Percentiles rank a stretch among this genome's conserved stretches.
Conservation (phyloP, 2,329 filamentous ascomycete genomes). For the Capronia coronata region DNA sequence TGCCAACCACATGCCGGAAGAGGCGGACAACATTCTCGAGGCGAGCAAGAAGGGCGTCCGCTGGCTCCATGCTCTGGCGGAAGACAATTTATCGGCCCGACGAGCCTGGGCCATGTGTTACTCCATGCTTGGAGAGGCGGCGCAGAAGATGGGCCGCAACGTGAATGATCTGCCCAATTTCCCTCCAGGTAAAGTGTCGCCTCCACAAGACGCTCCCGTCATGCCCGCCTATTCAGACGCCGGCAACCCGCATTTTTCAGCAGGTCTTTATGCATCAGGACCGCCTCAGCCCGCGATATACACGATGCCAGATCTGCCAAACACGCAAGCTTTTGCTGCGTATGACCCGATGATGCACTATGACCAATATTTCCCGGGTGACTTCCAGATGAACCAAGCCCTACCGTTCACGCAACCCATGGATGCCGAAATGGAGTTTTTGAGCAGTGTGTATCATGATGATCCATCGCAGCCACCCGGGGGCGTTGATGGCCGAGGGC, state of each 20-base stretch:
- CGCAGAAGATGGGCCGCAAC: slow-evolving; percentile 31
- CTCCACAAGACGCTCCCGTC: slow-evolving; percentile 4
- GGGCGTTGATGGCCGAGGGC: slow-evolving; percentile 1
- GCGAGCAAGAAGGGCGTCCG: slow-evolving; percentile 38
- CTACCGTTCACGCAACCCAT: slow-evolving; percentile 16
- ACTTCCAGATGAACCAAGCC: slow-evolving; percentile 8
- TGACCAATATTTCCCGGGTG: slow-evolving; percentile 27
- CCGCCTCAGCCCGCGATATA: slow-evolving; percentile 11
- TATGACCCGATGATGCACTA: slow-evolving; percentile 26
- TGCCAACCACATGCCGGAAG: slow-evolving; percentile 39
- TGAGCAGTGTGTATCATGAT: slow-evolving; percentile 24
- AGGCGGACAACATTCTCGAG: slow-evolving; percentile 34
- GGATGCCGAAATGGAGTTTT: slow-evolving; percentile 27
- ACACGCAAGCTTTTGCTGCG: slow-evolving; percentile 13
- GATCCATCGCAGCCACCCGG: slow-evolving; percentile 10
- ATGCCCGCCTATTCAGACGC: slow-evolving; percentile 11
- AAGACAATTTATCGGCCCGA: slow-evolving; percentile 35
- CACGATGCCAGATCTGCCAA: slow-evolving; percentile 12
- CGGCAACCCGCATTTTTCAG: neutral
- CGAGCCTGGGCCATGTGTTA: slow-evolving; percentile 41
- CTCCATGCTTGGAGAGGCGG: slow-evolving; percentile 33
- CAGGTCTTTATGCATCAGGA: slow-evolving; percentile 5
- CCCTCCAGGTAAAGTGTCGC: slow-evolving; percentile 17
- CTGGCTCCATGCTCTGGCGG: slow-evolving; percentile 40
- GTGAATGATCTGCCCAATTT: slow-evolving; percentile 31